Evolutionary conservation across 1,284 basidiomycete species (phyloP).

Genomic region (Sanghuangporus weigelae): DNA sequence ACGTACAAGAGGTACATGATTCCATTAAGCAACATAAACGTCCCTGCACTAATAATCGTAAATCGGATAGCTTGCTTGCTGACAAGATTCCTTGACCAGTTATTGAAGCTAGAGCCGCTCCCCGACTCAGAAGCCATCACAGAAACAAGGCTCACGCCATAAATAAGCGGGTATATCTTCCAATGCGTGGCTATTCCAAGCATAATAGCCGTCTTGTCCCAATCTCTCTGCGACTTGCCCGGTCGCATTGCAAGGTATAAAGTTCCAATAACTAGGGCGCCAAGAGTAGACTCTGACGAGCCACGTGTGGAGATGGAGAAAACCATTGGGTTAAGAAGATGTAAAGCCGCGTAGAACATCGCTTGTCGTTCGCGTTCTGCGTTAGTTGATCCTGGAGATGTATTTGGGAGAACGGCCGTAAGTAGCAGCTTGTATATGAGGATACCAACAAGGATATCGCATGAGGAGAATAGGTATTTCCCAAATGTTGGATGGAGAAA

Average conservation of each 20-base stretch:
- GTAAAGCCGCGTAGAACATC: constrained; percentile 51
- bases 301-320: constrained; percentile 96
- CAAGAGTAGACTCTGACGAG: constrained; percentile 88
- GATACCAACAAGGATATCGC: constrained; percentile 78
- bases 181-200: constrained; percentile 84
- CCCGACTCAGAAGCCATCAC: constrained; percentile 42
- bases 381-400: neutral
- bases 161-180: constrained; percentile 95
- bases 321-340: constrained; percentile 91
- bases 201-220: constrained; percentile 60
- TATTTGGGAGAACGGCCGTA: constrained; percentile 35
- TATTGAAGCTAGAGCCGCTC: constrained; percentile 18
- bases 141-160: constrained; percentile 73
- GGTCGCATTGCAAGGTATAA: constrained; percentile 54
- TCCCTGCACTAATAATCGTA: constrained; percentile 56
- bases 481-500: constrained; percentile 80
- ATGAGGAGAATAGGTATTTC: constrained; percentile 84
- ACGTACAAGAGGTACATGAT: constrained; percentile 75
- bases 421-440: constrained; percentile 70
- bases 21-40: constrained; percentile 63
- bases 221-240: constrained; percentile 27
- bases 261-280: constrained; percentile 73
- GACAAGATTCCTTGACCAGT: constrained; percentile 35
- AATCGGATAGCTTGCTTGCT: constrained; percentile 65
- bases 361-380: constrained; percentile 30